Percentiles rank a stretch among this genome's conserved stretches.
These are phyloP conservation scores for Suaeda aralocaspica DNA, from an alignment of 148 eudicot species.

Conservation along the genomic window DNA sequence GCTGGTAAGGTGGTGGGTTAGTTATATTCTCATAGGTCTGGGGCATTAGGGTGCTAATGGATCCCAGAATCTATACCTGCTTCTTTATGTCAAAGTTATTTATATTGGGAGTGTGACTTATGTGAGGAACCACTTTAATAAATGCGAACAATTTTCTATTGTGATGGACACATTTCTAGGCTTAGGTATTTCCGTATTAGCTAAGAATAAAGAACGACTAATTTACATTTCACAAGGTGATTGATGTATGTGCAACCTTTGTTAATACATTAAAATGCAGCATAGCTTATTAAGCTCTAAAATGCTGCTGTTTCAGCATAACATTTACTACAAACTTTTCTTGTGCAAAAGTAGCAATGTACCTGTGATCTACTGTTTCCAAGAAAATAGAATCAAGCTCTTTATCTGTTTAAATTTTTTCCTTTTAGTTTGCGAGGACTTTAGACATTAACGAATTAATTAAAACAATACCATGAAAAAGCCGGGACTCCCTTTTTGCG, in stretches of 20 bases:
- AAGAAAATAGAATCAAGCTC: not conserved
- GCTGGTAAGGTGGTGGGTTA: not conserved
- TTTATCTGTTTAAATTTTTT: not conserved
- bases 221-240: not conserved
- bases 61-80: not conserved
- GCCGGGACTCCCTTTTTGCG: not conserved
- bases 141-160: not conserved
- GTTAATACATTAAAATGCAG: not conserved
- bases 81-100: not conserved
- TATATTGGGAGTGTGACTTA: not conserved
- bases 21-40: not conserved
- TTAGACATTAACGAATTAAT: not conserved
- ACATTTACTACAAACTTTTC: not conserved
- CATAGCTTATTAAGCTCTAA: not conserved
- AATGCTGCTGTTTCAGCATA: not conserved
- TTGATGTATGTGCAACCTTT: not conserved
- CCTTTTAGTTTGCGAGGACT: not conserved
- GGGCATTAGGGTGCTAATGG: not conserved
- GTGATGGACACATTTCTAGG: not conserved
- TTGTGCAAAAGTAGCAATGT: not conserved
- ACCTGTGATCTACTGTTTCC: not conserved
- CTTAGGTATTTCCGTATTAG: not conserved
- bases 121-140: not conserved
- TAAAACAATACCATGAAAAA: not conserved
- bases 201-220: not conserved